These are phyloP conservation scores for Hysterium pulicare DNA, from an alignment of 2,329 filamentous ascomycete species.

Conservation along the genomic window DNA sequence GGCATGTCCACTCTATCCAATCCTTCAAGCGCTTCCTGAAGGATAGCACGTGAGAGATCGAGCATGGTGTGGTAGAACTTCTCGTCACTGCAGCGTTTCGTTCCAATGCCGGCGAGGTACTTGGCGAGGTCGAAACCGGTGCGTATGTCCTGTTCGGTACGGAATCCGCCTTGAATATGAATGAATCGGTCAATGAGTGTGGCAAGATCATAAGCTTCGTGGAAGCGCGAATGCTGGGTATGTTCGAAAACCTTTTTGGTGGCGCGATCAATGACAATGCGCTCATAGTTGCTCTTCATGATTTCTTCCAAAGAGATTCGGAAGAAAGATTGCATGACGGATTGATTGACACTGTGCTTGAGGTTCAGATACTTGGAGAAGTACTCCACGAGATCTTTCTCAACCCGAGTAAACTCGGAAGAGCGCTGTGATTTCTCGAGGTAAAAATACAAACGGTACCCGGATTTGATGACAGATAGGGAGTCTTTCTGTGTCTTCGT, in stretches of 20 bases:
- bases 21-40: conserved; percentile 37
- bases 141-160: conserved; percentile 25
- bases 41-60: conserved; percentile 34
- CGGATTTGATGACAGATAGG: conserved; percentile 23
- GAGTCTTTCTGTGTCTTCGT: conserved; percentile 34
- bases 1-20: conserved; percentile 38
- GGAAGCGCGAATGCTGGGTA: conserved; percentile 21
- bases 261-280: conserved; percentile 13
- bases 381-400: conserved; percentile 17
- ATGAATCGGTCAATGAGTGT: conserved; percentile 21
- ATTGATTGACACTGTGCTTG: conserved; percentile 11
- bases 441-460: conserved; percentile 21
- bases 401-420: conserved; percentile 16
- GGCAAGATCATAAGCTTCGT: conserved; percentile 22
- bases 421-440: conserved; percentile 13
- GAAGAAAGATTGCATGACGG: conserved; percentile 18
- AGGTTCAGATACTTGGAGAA: conserved; percentile 20
- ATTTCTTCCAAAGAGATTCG: conserved; percentile 16
- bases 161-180: conserved; percentile 22
- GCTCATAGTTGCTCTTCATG: conserved; percentile 14
- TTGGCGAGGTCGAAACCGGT: conserved; percentile 28
- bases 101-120: conserved; percentile 22
- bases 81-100: conserved; percentile 23
- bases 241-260: conserved; percentile 14
- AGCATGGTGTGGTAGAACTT: conserved; percentile 34